Conservation (phyloP, 179 eudicot genomes). For the Beta lomatogona region DNA sequence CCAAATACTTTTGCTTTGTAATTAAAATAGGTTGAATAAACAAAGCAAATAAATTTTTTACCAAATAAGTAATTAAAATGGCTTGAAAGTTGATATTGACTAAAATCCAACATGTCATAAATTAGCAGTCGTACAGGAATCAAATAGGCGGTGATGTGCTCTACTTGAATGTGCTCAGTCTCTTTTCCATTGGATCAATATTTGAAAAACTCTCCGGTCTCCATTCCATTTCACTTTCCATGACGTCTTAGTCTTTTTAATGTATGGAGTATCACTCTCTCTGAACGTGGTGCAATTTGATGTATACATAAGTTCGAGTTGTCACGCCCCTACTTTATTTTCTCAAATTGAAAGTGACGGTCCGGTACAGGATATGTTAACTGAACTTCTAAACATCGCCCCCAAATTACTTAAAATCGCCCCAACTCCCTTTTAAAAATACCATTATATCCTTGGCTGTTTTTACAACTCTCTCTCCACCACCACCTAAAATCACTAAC, state of each 20-base stretch:
- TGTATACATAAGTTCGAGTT: not conserved
- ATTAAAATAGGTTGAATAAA: too few species aligned
- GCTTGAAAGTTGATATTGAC: not conserved
- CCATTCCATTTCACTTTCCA: too few species aligned
- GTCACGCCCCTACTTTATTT: not conserved
- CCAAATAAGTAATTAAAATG: not conserved
- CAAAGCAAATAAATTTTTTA: too few species aligned
- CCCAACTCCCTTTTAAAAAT: too few species aligned
- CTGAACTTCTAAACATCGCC: too few species aligned
- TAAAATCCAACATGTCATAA: not conserved
- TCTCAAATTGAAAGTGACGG: not conserved
- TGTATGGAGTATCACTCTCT: not conserved
- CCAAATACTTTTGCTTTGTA: too few species aligned
- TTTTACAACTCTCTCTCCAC: too few species aligned
- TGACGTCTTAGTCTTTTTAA: not conserved
- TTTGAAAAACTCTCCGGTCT: not conserved
- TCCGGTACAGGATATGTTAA: not conserved
- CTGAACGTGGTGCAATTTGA: not conserved
- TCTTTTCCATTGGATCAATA: not conserved
- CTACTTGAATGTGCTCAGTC: not conserved
- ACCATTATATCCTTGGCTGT: too few species aligned
- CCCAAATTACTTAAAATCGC: too few species aligned
- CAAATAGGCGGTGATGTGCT: not conserved
- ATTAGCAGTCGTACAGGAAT: too few species aligned
- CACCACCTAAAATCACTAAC: too few species aligned